A percentile compares a stretch with the other conserved stretches of the same genome.
Conservation (phyloP, 1,139 yeast genomes). For the Lodderomyces parapsilosis region DNA sequence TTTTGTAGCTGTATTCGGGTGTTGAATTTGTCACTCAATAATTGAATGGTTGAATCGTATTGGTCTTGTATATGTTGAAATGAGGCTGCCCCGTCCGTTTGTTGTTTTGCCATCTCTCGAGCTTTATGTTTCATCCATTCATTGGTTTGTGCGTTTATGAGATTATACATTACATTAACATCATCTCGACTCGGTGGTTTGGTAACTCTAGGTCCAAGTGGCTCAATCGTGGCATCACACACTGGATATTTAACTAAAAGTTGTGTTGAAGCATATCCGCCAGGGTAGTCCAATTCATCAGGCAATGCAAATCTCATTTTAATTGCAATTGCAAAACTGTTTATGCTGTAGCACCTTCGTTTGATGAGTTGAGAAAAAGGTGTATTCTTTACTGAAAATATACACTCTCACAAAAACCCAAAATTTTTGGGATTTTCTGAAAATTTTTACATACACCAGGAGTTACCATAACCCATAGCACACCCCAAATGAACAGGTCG, state of each 20-base stretch:
- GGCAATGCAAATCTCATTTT: constrained; percentile 30
- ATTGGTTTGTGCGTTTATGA: constrained; percentile 9
- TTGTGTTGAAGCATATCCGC: constrained; percentile 9
- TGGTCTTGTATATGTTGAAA: neutral
- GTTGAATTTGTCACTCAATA: constrained; percentile 7
- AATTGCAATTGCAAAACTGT: too few species aligned
- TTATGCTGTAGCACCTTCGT: too few species aligned
- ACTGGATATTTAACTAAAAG: neutral
- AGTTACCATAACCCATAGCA: neutral
- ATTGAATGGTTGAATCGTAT: constrained; percentile 7
- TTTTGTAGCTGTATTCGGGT: constrained; percentile 16
- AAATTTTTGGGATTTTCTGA: neutral
- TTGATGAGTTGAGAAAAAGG: too few species aligned
- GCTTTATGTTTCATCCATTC: constrained; percentile 2
- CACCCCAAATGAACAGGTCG: constrained; percentile 19
- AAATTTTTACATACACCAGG: constrained; percentile 6
- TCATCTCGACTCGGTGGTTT: constrained; percentile 2
- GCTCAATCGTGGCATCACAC: neutral
- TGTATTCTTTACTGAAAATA: too few species aligned
- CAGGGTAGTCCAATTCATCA: constrained; percentile 21
- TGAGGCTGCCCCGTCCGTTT: neutral
- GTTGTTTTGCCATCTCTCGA: neutral
- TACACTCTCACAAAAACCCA: neutral
- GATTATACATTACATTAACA: constrained; percentile 8
- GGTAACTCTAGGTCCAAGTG: constrained; percentile 3